These are phyloP conservation scores for Acorus calamus DNA, from an alignment of 106 monocot genomes.

Conservation along the genomic window DNA sequence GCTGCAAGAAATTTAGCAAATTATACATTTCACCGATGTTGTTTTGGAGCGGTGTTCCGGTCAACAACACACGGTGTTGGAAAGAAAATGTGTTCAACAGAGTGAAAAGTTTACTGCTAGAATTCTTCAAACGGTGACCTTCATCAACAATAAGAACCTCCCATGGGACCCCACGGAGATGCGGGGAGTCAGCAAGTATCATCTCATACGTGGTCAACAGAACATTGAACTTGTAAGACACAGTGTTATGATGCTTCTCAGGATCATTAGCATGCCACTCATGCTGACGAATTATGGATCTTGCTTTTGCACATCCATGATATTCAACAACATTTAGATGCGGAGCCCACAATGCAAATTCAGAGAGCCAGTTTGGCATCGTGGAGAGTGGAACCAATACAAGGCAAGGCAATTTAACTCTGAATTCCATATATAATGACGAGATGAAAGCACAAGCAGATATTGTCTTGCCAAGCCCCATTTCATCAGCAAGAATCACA, in stretches of 20 bases:
- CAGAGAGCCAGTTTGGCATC: conserved; percentile 95
- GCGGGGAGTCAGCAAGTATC: conserved; percentile 74
- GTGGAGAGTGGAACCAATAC: conserved; percentile 94
- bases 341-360: conserved; percentile 83
- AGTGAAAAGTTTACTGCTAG: conserved; percentile 83
- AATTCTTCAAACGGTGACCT: conserved; percentile 90
- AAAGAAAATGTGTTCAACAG: conserved; percentile 85
- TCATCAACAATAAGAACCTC: conserved; percentile 94
- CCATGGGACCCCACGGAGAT: conserved; percentile 75
- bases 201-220: conserved; percentile 90
- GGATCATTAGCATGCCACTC: conserved; percentile 74
- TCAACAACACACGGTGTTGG: conserved; percentile 81
- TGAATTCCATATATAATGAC: conserved; percentile 73
- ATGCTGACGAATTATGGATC: conserved; percentile 68
- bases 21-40: conserved; percentile 98
- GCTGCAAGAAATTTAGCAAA: conserved; percentile 87
- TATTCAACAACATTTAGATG: conserved; percentile 95
- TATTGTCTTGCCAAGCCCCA: conserved; percentile 94
- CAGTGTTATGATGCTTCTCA: conserved; percentile 19
- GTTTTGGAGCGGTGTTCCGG: conserved; percentile 95
- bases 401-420: conserved; percentile 59
- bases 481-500: conserved; percentile 98
- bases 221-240: conserved; percentile 73
- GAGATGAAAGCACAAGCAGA: conserved; percentile 92
- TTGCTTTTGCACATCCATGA: conserved; percentile 85